phyloP scores from a whole-genome alignment of 257 asterid genomes.

The Plectranthus barbatus region DNA sequence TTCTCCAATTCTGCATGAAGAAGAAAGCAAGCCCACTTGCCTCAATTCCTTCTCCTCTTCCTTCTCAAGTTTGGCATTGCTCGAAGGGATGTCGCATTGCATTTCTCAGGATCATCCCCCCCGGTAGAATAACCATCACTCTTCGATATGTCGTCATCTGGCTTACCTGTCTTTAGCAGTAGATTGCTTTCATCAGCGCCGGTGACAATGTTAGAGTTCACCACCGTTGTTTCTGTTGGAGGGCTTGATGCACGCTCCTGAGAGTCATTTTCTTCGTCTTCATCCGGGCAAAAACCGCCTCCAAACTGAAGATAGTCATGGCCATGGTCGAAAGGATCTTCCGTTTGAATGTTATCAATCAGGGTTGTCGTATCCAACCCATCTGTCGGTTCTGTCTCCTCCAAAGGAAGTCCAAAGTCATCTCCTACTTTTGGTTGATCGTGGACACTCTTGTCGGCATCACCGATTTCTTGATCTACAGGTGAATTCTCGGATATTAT shows the following conservation, averaged over 20 bases:
- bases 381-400: conserved; percentile 18
- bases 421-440: conserved; percentile 6
- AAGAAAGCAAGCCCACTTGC: neutral
- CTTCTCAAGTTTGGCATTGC: conserved; percentile 82
- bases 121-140: neutral
- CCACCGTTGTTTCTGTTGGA: neutral
- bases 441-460: neutral
- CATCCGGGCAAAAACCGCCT: conserved; percentile 78
- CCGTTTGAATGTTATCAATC: conserved; percentile 11
- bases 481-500: conserved; percentile 13
- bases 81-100: conserved; percentile 31
- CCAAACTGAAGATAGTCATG: conserved; percentile 55
- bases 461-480: conserved; percentile 16
- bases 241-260: conserved; percentile 17
- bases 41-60: conserved; percentile 35
- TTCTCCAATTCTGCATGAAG: too few species aligned
- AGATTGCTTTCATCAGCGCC: too few species aligned
- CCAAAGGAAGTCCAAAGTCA: neutral
- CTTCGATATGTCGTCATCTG: neutral
- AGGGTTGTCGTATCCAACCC: neutral
- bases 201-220: neutral
- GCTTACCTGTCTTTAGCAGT: conserved; percentile 3
- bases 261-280: conserved; percentile 31
- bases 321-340: conserved; percentile 20
- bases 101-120: conserved; percentile 9